A percentile compares a stretch with the other conserved stretches of the same genome.
Conservation (phyloP, 2,329 filamentous ascomycete species). For the Nothopassalora personata region DNA sequence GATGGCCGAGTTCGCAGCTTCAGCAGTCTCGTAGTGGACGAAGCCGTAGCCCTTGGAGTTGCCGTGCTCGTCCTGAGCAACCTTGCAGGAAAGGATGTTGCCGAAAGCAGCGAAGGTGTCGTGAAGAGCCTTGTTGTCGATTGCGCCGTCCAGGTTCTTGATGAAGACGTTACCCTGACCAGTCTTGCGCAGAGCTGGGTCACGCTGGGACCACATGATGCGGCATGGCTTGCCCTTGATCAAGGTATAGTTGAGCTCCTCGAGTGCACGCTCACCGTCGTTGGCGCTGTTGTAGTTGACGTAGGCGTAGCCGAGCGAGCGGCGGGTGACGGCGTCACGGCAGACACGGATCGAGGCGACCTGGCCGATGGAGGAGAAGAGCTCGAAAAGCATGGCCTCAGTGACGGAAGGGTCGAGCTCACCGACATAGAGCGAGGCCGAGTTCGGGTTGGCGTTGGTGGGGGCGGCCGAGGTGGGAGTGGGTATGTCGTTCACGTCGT, state of each 20-base stretch:
- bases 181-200: conserved; percentile 97
- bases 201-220: conserved; percentile 99
- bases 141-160: conserved; percentile 98
- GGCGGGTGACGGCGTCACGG: conserved; percentile 96
- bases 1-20: conserved; percentile 93
- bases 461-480: conserved; percentile 67
- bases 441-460: conserved; percentile 69
- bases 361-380: conserved; percentile 98
- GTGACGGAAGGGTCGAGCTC: conserved; percentile 97
- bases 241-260: conserved; percentile 98
- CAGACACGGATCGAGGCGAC: conserved; percentile 99
- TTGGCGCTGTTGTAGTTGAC: conserved; percentile 99
- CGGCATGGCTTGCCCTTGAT: conserved; percentile 99
- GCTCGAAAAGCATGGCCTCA: conserved; percentile 99
- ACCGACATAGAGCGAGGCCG: conserved; percentile 96
- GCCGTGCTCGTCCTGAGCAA: conserved; percentile 92
- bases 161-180: conserved; percentile 99
- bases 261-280: conserved; percentile 95
- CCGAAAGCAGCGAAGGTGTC: conserved; percentile 98
- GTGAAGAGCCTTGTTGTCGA: conserved; percentile 99
- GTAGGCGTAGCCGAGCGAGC: conserved; percentile 97
- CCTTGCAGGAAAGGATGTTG: conserved; percentile 99
- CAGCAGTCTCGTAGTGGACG: conserved; percentile 98
- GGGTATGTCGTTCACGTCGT: conserved; percentile 60
- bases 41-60: conserved; percentile 99